phyloP scores from a whole-genome alignment of 345 rosid species.

The Angophora floribunda region DNA sequence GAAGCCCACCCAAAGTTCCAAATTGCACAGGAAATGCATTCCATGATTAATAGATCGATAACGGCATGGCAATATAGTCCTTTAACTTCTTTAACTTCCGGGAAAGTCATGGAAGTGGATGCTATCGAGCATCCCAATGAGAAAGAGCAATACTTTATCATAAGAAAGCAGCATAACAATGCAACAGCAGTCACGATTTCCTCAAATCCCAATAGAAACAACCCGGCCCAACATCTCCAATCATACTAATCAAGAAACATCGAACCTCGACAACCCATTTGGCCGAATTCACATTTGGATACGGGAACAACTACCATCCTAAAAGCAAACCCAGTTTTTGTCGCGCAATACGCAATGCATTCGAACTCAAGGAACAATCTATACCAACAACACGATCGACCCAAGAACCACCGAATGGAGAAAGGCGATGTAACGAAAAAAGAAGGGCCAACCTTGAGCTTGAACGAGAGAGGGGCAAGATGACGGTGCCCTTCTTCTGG shows the following conservation, averaged over 20 bases:
- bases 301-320: not conserved
- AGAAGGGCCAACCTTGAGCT: constrained; percentile 54
- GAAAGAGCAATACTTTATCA: not conserved
- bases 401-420: not conserved
- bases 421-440: not conserved
- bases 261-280: not conserved
- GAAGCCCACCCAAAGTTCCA: not conserved
- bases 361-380: not conserved
- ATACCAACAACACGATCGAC: not conserved
- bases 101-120: not conserved
- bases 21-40: not conserved
- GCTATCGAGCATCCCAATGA: not conserved
- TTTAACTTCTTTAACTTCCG: not conserved
- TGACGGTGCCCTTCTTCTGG: constrained; percentile 94
- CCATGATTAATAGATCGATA: not conserved
- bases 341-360: not conserved
- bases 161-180: not conserved
- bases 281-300: not conserved
- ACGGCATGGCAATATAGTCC: not conserved
- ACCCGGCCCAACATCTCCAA: not conserved
- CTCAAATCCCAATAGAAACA: not conserved
- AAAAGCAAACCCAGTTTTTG: no score
- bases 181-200: not conserved
- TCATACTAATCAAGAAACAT: not conserved
- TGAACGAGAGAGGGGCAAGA: constrained; percentile 93